Base-by-base conservation (phyloP, 2,329 filamentous ascomycete species). In the Aureobasidium zeae region DNA sequence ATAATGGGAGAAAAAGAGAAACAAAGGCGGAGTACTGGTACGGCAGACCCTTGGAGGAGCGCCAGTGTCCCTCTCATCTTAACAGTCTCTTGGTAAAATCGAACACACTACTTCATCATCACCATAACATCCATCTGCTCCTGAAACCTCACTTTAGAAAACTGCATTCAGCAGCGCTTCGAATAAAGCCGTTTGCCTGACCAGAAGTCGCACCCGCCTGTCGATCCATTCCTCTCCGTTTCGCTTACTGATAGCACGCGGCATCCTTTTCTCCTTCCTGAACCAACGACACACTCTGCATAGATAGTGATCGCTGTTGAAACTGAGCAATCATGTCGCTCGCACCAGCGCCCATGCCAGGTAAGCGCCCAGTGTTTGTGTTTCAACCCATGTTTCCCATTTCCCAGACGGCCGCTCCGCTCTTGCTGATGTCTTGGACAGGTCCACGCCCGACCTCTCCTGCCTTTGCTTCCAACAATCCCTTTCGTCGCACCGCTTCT, bases 381-480 rank as follows among this genome's bases (percentile, higher is more conserved):
- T 41, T 35, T 41, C 44, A 46, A 39, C n/a, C 35, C 22, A n/a
- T 29, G 44, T 41, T 46, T 46, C n/a, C n/a, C n/a, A n/a, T n/a
- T n/a, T n/a, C n/a, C n/a, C n/a, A n/a, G n/a, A n/a, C n/a, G n/a
- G 21, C 17, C 21, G 26, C 15, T 39, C 16, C 12, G 21, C n/a
- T n/a, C 8, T 34, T 34, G 39, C 39, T 43, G 25, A 44, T 36
- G 32, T 44, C 26, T 16, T 34, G 28, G 21, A 20, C 39, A 44
- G 39, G 37, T 21, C 38, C 29, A 8, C 62, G 63, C 44, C 62
- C 64, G 54, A 70, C 66, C 52, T 73, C 74, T 53, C 62, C 72
- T 51, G 68, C 79, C 63, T 74, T 87, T 46, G 64, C 67, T 57
- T 79, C 80, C 62, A 87, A 87, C 72, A 88, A 88, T 60, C 83